Conservation (phyloP, 2,329 filamentous ascomycete species). For the Aquanectria penicillioides region DNA sequence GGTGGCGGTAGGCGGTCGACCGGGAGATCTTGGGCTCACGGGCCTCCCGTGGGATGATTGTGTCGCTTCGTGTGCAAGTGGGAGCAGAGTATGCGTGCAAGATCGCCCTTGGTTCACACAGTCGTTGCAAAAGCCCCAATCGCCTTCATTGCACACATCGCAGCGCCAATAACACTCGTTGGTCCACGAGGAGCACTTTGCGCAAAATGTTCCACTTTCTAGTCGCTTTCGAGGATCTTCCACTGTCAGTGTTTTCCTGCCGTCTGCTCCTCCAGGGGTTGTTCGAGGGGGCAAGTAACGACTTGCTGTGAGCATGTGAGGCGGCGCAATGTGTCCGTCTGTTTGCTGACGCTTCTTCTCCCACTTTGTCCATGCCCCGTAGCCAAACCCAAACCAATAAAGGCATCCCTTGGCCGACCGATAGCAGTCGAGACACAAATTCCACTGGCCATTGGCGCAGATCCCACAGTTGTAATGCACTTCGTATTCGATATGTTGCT, state of each 20-base stretch:
- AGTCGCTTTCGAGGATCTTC: conserved; percentile 75
- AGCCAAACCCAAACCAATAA: conserved; percentile 90
- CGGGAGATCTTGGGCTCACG: conserved; percentile 54
- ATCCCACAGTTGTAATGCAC: conserved; percentile 83
- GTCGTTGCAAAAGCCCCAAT: conserved; percentile 92
- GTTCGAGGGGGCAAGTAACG: conserved; percentile 65
- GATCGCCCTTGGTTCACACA: conserved; percentile 86
- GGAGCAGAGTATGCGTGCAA: conserved; percentile 84
- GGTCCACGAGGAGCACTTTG: conserved; percentile 75
- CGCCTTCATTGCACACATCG: conserved; percentile 85
- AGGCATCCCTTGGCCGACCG: conserved; percentile 79
- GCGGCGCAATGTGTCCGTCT: conserved; percentile 54
- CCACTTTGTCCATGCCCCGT: conserved; percentile 75
- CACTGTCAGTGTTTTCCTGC: conserved; percentile 67
- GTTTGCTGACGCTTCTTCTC: conserved; percentile 60
- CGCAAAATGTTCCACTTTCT: conserved; percentile 86
- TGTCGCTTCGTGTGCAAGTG: conserved; percentile 70
- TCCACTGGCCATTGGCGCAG: conserved; percentile 78
- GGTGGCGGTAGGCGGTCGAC: conserved; percentile 58
- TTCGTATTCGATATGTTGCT: conserved; percentile 81
- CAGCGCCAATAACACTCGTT: conserved; percentile 94
- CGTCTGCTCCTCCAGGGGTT: conserved; percentile 66
- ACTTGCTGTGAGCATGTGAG: conserved; percentile 68
- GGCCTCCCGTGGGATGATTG: conserved; percentile 48
- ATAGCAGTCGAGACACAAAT: conserved; percentile 86